Evolutionary conservation across 2,329 filamentous ascomycete species (phyloP).

Genomic region (Colletotrichum sp.): DNA sequence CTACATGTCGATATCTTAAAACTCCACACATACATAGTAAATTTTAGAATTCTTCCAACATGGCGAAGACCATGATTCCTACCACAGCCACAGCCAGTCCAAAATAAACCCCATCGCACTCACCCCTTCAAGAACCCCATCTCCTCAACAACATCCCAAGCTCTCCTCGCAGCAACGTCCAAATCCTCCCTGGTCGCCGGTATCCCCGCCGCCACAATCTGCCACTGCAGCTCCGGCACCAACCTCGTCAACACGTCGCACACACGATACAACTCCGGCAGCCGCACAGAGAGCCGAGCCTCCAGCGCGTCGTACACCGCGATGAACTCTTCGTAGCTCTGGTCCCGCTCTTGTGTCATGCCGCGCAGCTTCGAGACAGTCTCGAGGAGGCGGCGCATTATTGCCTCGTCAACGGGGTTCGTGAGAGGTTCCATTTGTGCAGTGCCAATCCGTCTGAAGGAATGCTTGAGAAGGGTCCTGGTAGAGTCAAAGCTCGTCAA

Average conservation of each 20-base stretch:
- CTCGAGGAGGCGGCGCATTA: not conserved
- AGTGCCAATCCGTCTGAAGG: not conserved
- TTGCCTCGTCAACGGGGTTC: not conserved
- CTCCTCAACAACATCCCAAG: not conserved
- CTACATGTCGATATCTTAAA: not conserved
- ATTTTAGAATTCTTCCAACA: too few species aligned
- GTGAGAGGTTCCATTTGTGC: not conserved
- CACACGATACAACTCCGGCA: not conserved
- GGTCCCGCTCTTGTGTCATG: not conserved
- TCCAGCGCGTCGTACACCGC: not conserved
- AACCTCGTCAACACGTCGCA: not conserved
- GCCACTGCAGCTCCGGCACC: not conserved
- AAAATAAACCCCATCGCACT: not conserved
- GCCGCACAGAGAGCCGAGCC: not conserved
- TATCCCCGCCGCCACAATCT: not conserved
- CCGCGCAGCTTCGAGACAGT: not conserved
- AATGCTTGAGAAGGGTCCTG: not conserved
- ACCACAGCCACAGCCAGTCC: not conserved
- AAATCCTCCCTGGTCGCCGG: not conserved
- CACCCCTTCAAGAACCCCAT: not conserved
- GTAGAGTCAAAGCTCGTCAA: not conserved
- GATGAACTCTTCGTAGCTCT: not conserved
- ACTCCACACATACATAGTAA: rapidly evolving
- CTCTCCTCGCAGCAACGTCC: not conserved
- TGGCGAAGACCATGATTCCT: not conserved